phyloP scores from a whole-genome alignment of 331 rosid species.

The Saraca asoca region DNA sequence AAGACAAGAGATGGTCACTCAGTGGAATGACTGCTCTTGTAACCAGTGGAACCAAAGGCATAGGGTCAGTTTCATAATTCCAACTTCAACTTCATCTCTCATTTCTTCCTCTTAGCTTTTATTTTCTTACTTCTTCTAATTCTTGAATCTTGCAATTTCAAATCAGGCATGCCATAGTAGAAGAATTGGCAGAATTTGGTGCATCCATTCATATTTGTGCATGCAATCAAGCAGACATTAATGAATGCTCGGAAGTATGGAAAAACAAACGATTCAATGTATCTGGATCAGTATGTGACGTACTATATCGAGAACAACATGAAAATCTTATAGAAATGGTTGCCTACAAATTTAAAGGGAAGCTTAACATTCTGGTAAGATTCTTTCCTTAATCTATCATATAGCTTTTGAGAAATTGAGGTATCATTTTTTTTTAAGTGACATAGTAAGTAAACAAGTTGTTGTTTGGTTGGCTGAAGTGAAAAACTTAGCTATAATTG shows the following conservation, averaged over 20 bases:
- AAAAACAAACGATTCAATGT: conserved; percentile 53
- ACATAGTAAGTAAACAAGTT: too few species aligned
- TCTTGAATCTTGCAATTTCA: not conserved
- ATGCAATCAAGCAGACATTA: conserved; percentile 49
- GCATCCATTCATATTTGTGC: conserved; percentile 66
- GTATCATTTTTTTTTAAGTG: too few species aligned
- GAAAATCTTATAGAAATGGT: conserved; percentile 43
- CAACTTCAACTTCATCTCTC: not conserved
- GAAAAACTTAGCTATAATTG: too few species aligned
- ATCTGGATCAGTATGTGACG: conserved; percentile 62
- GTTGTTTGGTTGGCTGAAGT: too few species aligned
- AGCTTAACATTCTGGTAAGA: conserved; percentile 68
- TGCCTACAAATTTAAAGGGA: conserved; percentile 49
- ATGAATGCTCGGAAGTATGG: conserved; percentile 56
- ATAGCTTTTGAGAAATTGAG: too few species aligned
- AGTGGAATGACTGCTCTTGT: conserved; percentile 73
- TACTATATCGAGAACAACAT: conserved; percentile 39
- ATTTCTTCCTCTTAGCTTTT: too few species aligned
- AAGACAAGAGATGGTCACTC: conserved; percentile 63
- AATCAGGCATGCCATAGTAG: conserved; percentile 61
- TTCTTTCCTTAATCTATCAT: not conserved
- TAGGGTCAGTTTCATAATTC: conserved; percentile 47
- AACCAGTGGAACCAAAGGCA: conserved; percentile 72
- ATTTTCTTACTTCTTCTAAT: not conserved
- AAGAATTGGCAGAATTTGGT: conserved; percentile 68